Evolutionary conservation across 2,329 filamentous ascomycete genomes (phyloP).

Genomic region (Exophiala spinifera): DNA sequence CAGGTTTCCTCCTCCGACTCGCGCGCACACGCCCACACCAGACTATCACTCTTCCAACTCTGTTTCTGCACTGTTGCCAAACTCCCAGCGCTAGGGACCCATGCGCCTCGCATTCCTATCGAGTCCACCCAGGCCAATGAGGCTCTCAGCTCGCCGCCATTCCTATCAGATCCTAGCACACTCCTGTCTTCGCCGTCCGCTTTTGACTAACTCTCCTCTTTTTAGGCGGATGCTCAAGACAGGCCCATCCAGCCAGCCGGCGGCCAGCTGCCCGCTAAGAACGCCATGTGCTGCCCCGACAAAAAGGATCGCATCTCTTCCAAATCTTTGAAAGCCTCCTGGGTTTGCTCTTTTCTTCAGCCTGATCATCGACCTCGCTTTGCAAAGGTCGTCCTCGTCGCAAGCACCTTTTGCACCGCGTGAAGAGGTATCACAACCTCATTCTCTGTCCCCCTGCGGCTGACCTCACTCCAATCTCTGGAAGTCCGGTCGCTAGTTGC

Average conservation of each 20-base stretch:
- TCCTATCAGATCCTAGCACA: constrained; percentile 22
- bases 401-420: not conserved
- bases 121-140: not conserved
- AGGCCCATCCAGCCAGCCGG: constrained; percentile 35
- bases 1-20: not conserved
- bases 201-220: constrained; percentile 28
- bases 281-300: constrained; percentile 30
- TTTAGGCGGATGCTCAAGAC: constrained; percentile 30
- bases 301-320: constrained; percentile 28
- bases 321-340: constrained; percentile 27
- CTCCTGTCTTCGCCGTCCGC: constrained; percentile 24
- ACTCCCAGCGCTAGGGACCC: not conserved
- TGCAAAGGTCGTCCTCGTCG: not conserved
- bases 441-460: too few relatives aligned
- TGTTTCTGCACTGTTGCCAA: not conserved
- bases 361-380: constrained; percentile 11
- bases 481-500: not conserved
- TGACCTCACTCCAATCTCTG: not conserved
- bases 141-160: constrained; percentile 15
- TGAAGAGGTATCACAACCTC: not conserved
- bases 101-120: constrained; percentile 5
- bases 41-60: not conserved
- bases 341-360: constrained; percentile 20
- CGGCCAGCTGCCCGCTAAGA: constrained; percentile 30
- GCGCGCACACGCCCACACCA: not conserved